phyloP scores from a whole-genome alignment of 345 rosid genomes.

The Salix koriyanagi region DNA sequence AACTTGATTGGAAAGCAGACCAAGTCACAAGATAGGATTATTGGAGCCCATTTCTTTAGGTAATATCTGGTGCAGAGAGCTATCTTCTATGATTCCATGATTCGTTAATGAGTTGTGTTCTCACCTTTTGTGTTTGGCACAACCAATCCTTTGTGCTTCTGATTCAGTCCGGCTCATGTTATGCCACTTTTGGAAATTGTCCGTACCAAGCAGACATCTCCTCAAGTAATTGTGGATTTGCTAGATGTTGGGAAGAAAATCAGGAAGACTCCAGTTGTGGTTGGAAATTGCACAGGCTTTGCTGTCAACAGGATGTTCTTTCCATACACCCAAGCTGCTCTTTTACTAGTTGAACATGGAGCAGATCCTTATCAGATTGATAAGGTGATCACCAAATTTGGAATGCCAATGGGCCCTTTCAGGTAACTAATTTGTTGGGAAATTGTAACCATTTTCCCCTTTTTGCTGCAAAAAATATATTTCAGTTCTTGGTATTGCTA shows the following conservation, averaged over 20 bases:
- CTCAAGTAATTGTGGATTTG: constrained; percentile 86
- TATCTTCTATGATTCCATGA: neutral
- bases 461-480: neutral
- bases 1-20: constrained; percentile 76
- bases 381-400: constrained; percentile 70
- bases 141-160: constrained; percentile 18
- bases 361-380: constrained; percentile 76
- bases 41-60: constrained; percentile 99
- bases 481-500: neutral
- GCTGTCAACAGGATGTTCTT: constrained; percentile 98
- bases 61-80: constrained; percentile 19
- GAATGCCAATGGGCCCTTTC: constrained; percentile 99
- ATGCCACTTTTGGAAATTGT: constrained; percentile 97
- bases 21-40: constrained; percentile 70
- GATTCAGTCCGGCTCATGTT: constrained; percentile 86
- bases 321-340: constrained; percentile 80
- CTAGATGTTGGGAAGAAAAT: constrained; percentile 87
- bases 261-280: constrained; percentile 88
- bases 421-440: constrained; percentile 37
- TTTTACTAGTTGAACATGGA: constrained; percentile 81
- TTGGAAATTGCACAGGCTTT: constrained; percentile 97
- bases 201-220: constrained; percentile 74
- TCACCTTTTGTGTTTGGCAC: constrained; percentile 1
- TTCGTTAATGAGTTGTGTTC: neutral
- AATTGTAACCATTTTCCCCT: neutral